These are phyloP conservation scores for Vicia villosa DNA, from an alignment of 306 rosid species.

Conservation along the genomic window DNA sequence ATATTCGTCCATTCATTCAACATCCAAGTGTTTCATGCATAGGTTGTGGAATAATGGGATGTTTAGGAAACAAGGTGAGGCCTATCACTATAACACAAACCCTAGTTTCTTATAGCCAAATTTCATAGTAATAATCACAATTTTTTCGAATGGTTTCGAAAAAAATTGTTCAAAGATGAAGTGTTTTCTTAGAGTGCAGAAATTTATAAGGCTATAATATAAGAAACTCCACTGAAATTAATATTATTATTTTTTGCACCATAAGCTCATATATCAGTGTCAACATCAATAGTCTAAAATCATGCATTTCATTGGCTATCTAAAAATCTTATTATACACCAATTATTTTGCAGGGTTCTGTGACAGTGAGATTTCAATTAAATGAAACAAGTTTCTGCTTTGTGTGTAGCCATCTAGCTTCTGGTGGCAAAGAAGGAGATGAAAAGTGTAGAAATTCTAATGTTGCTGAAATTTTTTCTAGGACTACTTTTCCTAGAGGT, in stretches of 20 bases:
- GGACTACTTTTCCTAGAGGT: conserved; percentile 75
- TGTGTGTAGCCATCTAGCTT: conserved; percentile 87
- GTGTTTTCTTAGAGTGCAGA: too few relatives aligned
- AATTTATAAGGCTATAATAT: too few relatives aligned
- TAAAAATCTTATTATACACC: conserved; percentile 2
- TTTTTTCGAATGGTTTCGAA: too few relatives aligned
- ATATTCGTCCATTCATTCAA: conserved; percentile 65
- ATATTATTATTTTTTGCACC: conserved; percentile 2
- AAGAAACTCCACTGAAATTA: conserved; percentile 30
- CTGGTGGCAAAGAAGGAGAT: conserved; percentile 79
- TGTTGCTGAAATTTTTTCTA: conserved; percentile 65
- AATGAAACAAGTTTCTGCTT: conserved; percentile 87
- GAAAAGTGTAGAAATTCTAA: conserved; percentile 72
- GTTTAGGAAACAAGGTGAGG: conserved; percentile 87
- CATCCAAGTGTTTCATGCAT: conserved; percentile 79
- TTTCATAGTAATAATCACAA: too few relatives aligned
- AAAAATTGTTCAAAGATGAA: too few relatives aligned
- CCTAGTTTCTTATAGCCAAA: too few relatives aligned
- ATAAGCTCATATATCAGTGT: conserved; percentile 13
- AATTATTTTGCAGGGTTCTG: conserved; percentile 72
- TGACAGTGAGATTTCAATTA: conserved; percentile 73
- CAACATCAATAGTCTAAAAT: conserved; percentile 13
- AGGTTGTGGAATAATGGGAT: conserved; percentile 87
- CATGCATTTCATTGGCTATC: conserved; percentile 12
- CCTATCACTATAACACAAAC: background rate